Conservation (phyloP, 208 protist genomes). For the Wallacemonas rigidus region DNA sequence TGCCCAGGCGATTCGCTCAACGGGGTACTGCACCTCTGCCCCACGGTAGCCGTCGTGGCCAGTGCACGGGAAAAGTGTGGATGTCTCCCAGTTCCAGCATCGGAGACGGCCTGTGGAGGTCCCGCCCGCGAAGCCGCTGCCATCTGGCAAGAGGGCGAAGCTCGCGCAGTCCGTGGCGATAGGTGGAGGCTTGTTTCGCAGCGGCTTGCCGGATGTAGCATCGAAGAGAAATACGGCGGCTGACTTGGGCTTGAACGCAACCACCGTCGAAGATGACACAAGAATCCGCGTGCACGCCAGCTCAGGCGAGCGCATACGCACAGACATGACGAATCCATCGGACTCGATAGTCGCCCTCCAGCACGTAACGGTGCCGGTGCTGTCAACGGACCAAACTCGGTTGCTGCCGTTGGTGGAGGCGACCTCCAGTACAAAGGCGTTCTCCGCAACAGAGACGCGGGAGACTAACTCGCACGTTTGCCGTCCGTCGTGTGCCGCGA, state of each 20-base stretch:
- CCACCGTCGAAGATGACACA: slow-evolving; percentile 6
- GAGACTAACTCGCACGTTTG: slow-evolving; percentile 12
- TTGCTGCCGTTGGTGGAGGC: slow-evolving; percentile 54
- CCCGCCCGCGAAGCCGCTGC: slow-evolving; percentile 59
- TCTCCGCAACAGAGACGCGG: slow-evolving; percentile 12
- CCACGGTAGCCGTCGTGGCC: slow-evolving; percentile 37
- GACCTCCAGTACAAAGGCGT: slow-evolving; percentile 47
- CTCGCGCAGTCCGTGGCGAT: slow-evolving; percentile 28
- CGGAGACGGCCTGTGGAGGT: slow-evolving; percentile 31
- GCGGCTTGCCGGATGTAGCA: slow-evolving; percentile 41
- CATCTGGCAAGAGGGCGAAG: slow-evolving; percentile 63
- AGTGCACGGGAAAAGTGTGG: slow-evolving; percentile 62
- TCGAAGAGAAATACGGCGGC: slow-evolving; percentile 70
- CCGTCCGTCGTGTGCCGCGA: not conserved
- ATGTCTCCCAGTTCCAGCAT: slow-evolving; percentile 65
- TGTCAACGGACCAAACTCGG: slow-evolving; percentile 75
- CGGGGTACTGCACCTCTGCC: slow-evolving; percentile 35
- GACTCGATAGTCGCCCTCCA: slow-evolving; percentile 55
- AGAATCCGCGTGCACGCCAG: slow-evolving; percentile 12
- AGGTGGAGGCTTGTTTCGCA: slow-evolving; percentile 45
- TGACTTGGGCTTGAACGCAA: slow-evolving; percentile 21
- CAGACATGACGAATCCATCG: slow-evolving; percentile 58
- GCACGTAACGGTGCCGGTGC: slow-evolving; percentile 55
- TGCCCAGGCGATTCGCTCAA: slow-evolving; percentile 59
- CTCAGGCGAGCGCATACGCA: slow-evolving; percentile 24